Base-by-base conservation (phyloP, 169 alveolate species). In the Cryptosporidium canis region DNA sequence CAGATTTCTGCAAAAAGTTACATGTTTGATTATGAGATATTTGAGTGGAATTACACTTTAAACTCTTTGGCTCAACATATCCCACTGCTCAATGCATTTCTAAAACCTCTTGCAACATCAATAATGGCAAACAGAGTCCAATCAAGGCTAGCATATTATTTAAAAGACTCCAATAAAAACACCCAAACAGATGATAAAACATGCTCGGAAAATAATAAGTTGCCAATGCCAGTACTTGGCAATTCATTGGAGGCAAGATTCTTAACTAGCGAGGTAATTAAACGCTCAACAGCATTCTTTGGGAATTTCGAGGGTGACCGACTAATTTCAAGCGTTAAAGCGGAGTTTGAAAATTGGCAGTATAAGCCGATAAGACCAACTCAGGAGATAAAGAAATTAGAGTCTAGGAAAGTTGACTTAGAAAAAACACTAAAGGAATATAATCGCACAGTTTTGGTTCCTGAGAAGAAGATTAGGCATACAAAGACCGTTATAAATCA, bases 11-110 rank as follows among this genome's bases (percentile, higher is more conserved):
- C 55, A 12, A 77, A 77, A 77, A 77, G 61, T 45, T 48, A 56
- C 41, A 77, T 77, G 87, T 77, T 77, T 61, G 72, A 61, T 33
- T 63, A 61, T 43, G 72, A 77, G 24, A 77, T 77, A 16, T 77
- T 77, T 58, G 77, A 77, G 29, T 77, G 87, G 87, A 61, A 77
- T 2, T 61, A 58, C 51, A 58, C 72, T 27, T 41, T 77, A 61
- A 77, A 77, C 18, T 77, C 87, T 3, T 44, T 77, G 29, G 51
- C 87, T 7, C 87, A 77, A 11, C 87, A 77, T 58, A 77, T 77
- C 31, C 87, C 87, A 27, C 37, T 77, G 27, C 41, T 77, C 35
- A 61, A 77, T 77, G 35, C 72, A 16, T 77, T 77, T 16, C 37
- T 77, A 44, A 39, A 58, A 21, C 87, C 87, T 9, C 72, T 77